Evolutionary conservation across 805 yeast genomes (phyloP).

Genomic region (Saccharomycopsis olivae): DNA sequence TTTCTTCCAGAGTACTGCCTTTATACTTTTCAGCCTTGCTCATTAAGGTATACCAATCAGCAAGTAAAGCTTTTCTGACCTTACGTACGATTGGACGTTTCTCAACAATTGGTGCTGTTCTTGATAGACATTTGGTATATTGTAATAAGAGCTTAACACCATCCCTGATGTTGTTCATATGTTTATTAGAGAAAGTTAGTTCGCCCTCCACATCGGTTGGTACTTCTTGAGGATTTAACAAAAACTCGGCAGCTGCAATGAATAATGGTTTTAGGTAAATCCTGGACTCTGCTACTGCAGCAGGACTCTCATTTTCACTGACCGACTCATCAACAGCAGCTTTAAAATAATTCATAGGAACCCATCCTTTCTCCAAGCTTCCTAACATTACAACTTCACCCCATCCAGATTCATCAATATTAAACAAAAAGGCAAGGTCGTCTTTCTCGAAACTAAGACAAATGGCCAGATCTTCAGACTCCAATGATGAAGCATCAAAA

Average conservation of each 20-base stretch:
- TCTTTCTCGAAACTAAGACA: slow-evolving; percentile 62
- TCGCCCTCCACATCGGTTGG: slow-evolving; percentile 26
- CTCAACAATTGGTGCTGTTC: slow-evolving; percentile 61
- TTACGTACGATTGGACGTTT: slow-evolving; percentile 49
- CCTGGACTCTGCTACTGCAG: slow-evolving; percentile 30
- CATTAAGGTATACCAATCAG: slow-evolving; percentile 76
- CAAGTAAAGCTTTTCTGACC: slow-evolving; percentile 55
- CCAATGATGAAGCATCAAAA: slow-evolving; percentile 47
- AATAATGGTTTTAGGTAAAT: slow-evolving; percentile 46
- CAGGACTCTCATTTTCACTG: slow-evolving; percentile 3
- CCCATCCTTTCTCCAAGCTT: slow-evolving; percentile 66
- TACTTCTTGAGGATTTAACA: slow-evolving; percentile 52
- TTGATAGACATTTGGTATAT: slow-evolving; percentile 62
- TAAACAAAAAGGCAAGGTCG: slow-evolving; percentile 68
- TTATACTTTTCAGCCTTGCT: slow-evolving; percentile 66
- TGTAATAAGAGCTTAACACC: slow-evolving; percentile 59
- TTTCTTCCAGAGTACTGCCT: slow-evolving; percentile 46
- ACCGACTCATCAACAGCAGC: slow-evolving; percentile 26
- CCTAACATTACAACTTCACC: slow-evolving; percentile 71
- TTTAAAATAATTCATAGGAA: slow-evolving; percentile 71
- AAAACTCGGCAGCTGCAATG: slow-evolving; percentile 54
- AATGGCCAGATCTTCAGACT: slow-evolving; percentile 57
- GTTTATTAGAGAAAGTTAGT: slow-evolving; percentile 43
- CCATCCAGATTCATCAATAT: slow-evolving; percentile 78
- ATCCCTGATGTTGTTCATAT: slow-evolving; percentile 57